Evolutionary conservation across 2,329 filamentous ascomycete species (phyloP).

Genomic region (Thelonectria rubi): DNA sequence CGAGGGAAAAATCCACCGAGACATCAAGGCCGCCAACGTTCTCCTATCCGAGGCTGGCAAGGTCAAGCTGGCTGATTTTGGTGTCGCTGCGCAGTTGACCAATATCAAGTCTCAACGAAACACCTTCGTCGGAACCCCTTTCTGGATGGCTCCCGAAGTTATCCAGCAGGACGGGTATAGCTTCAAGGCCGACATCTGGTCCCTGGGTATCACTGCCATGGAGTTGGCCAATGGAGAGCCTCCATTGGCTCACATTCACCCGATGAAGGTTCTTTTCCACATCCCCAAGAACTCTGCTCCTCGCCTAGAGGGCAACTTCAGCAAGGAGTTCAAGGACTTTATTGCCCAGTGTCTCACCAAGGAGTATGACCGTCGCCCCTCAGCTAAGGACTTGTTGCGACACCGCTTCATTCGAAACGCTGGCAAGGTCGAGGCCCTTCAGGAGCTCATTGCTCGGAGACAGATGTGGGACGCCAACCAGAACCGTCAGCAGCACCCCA

Average conservation of each 20-base stretch:
- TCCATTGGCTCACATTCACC: constrained; percentile 85
- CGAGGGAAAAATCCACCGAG: constrained; percentile 94
- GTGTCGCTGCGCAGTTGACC: constrained; percentile 93
- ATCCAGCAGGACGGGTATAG: constrained; percentile 86
- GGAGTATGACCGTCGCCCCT: constrained; percentile 84
- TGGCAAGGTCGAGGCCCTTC: constrained; percentile 86
- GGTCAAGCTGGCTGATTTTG: constrained; percentile 97
- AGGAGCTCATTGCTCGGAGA: constrained; percentile 85
- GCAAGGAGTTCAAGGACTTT: constrained; percentile 93
- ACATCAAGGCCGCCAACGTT: constrained; percentile 96
- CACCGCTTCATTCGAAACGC: constrained; percentile 90
- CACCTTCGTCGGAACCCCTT: constrained; percentile 96
- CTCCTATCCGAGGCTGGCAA: constrained; percentile 90
- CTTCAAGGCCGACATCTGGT: constrained; percentile 95
- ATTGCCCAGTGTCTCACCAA: constrained; percentile 90
- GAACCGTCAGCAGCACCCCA: constrained; percentile 73
- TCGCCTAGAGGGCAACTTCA: constrained; percentile 84
- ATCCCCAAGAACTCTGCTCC: constrained; percentile 91
- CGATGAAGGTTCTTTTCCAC: constrained; percentile 92
- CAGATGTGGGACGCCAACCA: constrained; percentile 83
- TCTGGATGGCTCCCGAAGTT: constrained; percentile 97
- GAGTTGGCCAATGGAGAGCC: constrained; percentile 90
- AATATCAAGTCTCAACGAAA: constrained; percentile 98
- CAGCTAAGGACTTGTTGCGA: constrained; percentile 85
- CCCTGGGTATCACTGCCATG: constrained; percentile 88